phyloP scores from a whole-genome alignment of 1,139 yeast species.

The Sugiyamaella japonica region DNA sequence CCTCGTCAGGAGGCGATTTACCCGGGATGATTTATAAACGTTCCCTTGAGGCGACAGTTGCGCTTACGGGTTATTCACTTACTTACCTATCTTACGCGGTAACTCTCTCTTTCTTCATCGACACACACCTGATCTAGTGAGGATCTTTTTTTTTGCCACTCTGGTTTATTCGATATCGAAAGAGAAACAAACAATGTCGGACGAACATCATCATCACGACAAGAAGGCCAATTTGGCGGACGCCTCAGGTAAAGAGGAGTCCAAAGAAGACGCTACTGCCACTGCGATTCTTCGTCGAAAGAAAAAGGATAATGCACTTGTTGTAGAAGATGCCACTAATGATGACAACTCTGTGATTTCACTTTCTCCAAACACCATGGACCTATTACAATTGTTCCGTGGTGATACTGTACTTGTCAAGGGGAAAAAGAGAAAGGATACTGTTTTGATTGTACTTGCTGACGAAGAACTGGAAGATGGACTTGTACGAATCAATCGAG shows the following conservation, averaged over 20 bases:
- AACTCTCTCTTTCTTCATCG: too few relatives aligned
- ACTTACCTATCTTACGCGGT: neutral
- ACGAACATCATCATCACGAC: slow-evolving; percentile 14
- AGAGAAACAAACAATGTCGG: slow-evolving; percentile 3
- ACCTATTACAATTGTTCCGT: slow-evolving; percentile 87
- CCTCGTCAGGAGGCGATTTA: neutral
- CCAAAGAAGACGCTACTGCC: slow-evolving; percentile 82
- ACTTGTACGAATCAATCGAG: slow-evolving; percentile 89
- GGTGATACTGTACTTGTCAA: slow-evolving; percentile 97
- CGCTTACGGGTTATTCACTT: neutral
- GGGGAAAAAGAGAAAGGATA: slow-evolving; percentile 97
- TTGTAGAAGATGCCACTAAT: slow-evolving; percentile 95
- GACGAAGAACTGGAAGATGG: slow-evolving; percentile 98
- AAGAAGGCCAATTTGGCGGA: slow-evolving; percentile 44
- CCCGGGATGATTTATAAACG: slow-evolving; percentile 1
- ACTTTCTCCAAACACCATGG: slow-evolving; percentile 95
- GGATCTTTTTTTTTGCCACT: too few relatives aligned
- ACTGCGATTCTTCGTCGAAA: slow-evolving; percentile 96
- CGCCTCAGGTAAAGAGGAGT: slow-evolving; percentile 55
- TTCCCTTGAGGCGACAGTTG: too few relatives aligned
- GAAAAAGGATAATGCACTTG: slow-evolving; percentile 92
- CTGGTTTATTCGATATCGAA: neutral
- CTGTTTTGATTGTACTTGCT: slow-evolving; percentile 93
- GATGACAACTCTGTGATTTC: slow-evolving; percentile 97
- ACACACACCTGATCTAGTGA: too few relatives aligned